A percentile compares a stretch with the other conserved stretches of the same genome.
These are phyloP conservation scores for Breynia disticha DNA, from an alignment of 441 rosid species.

Conservation along the genomic window DNA sequence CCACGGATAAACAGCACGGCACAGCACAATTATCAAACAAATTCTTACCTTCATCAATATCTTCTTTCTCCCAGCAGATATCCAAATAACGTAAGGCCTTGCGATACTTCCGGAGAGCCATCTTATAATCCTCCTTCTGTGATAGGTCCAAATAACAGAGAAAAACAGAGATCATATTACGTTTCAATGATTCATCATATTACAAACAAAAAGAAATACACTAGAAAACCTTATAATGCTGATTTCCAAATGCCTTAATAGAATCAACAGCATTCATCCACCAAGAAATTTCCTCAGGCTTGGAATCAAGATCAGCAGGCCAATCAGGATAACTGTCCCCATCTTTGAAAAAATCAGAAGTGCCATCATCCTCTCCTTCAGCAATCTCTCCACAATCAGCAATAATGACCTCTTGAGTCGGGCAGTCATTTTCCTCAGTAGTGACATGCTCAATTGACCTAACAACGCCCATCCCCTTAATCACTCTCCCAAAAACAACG, in stretches of 20 bases:
- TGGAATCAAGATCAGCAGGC: conserved; percentile 62
- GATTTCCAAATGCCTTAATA: conserved; percentile 58
- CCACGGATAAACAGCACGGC: background rate
- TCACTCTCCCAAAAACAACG: conserved; percentile 67
- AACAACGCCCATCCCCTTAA: conserved; percentile 79
- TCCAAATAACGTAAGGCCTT: conserved; percentile 74
- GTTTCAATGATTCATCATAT: no score
- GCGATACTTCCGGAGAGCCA: conserved; percentile 69
- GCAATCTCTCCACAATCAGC: conserved; percentile 65
- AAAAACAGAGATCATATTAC: background rate
- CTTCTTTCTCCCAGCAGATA: conserved; percentile 87
- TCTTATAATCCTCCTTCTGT: conserved; percentile 71
- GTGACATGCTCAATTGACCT: conserved; percentile 58
- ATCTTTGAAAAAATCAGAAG: conserved; percentile 58
- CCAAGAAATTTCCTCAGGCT: conserved; percentile 55
- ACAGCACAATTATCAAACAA: background rate
- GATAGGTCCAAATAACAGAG: background rate
- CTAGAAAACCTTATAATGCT: conserved; percentile 45
- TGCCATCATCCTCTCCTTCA: conserved; percentile 61
- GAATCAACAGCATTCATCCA: conserved; percentile 72
- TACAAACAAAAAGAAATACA: background rate
- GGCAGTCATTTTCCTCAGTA: conserved; percentile 36
- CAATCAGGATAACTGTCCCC: conserved; percentile 73
- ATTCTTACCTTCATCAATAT: conserved; percentile 55
- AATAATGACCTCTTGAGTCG: conserved; percentile 41